phyloP scores from a whole-genome alignment of 441 rosid genomes.

The Mallotus repandus region DNA sequence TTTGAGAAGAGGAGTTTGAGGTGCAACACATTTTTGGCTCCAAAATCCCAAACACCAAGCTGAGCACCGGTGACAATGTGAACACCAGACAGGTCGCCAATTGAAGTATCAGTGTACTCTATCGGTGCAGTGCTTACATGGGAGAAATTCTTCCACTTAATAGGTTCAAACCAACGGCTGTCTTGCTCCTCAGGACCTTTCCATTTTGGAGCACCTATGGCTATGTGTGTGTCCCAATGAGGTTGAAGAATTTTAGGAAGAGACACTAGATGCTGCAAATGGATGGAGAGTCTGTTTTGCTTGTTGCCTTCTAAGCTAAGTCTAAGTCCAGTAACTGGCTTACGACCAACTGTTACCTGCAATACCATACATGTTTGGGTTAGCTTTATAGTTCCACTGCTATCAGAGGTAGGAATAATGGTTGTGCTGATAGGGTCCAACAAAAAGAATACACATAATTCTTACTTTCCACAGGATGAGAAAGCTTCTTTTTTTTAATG shows the following conservation, averaged over 20 bases:
- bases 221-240: conserved; percentile 61
- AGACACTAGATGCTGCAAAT: conserved; percentile 59
- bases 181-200: conserved; percentile 83
- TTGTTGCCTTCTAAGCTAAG: conserved; percentile 57
- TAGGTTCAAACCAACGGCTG: conserved; percentile 77
- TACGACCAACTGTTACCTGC: conserved; percentile 70
- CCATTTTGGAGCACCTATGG: conserved; percentile 80
- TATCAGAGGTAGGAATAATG: not conserved
- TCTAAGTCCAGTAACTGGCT: conserved; percentile 68
- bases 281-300: conserved; percentile 55
- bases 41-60: conserved; percentile 75
- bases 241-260: conserved; percentile 70
- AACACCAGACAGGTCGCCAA: conserved; percentile 71
- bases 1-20: conserved; percentile 66
- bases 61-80: conserved; percentile 70
- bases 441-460: not conserved
- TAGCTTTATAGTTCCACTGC: not conserved
- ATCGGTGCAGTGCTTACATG: conserved; percentile 83
- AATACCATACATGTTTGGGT: conserved; percentile 10
- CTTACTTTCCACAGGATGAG: not conserved
- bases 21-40: conserved; percentile 61
- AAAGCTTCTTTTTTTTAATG: not conserved
- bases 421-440: not conserved
- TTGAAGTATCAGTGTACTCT: conserved; percentile 54
- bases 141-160: conserved; percentile 77